These are phyloP conservation scores for Phytophthora cryptogea DNA, from an alignment of 352 stramenopile species.

Conservation along the genomic window DNA sequence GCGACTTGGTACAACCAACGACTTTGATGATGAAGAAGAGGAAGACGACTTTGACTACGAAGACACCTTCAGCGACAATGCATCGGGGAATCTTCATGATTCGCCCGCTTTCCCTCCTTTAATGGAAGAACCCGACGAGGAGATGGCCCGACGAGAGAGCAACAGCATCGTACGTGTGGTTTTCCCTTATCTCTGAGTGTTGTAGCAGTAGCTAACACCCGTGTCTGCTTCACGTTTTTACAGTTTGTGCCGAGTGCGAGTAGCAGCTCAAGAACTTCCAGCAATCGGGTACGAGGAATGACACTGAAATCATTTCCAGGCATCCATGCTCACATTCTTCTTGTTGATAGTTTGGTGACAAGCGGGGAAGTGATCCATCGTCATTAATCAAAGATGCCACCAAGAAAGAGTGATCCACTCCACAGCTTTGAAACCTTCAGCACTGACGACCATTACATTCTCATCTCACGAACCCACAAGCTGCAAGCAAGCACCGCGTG, in stretches of 20 bases:
- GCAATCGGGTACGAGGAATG: conserved; percentile 13
- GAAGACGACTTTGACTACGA: conserved; percentile 55
- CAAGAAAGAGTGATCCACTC: conserved; percentile 4
- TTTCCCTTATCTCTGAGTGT: background rate
- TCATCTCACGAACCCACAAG: background rate
- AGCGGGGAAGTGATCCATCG: conserved; percentile 16
- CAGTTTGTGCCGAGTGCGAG: conserved; percentile 29
- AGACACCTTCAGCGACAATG: conserved; percentile 23
- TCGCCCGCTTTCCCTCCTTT: conserved; percentile 36
- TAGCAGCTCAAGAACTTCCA: conserved; percentile 10
- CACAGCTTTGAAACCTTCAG: background rate
- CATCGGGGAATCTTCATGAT: conserved; percentile 16
- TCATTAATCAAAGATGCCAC: conserved; percentile 5
- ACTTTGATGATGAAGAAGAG: conserved; percentile 53
- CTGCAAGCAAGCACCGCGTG: background rate
- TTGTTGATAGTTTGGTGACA: conserved; percentile 19
- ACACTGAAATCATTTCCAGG: no score
- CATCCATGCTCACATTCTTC: background rate
- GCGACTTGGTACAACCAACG: conserved; percentile 36
- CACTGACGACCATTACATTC: no score
- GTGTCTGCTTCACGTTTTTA: background rate
- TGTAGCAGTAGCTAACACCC: conserved; percentile 7
- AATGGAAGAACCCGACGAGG: conserved; percentile 64
- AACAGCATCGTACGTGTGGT: conserved; percentile 42
- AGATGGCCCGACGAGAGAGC: conserved; percentile 63